Evolutionary conservation across 2,329 filamentous ascomycete species (phyloP).

Genomic region (Xylaria sp.): DNA sequence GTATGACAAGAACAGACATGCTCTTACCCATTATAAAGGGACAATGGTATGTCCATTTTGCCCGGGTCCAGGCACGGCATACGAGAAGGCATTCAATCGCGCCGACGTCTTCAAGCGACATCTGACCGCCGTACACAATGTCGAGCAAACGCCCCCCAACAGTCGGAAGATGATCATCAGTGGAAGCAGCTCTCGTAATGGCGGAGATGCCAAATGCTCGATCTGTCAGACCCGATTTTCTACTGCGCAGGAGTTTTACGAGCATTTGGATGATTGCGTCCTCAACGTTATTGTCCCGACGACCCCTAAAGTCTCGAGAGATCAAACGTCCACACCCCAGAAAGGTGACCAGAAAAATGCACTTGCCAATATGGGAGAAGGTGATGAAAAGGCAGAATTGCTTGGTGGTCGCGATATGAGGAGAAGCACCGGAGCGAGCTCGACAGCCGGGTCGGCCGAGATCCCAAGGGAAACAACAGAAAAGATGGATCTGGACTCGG

Average conservation of each 20-base stretch:
- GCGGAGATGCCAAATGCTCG: constrained; percentile 83
- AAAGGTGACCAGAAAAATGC: constrained; percentile 42
- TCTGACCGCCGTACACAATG: constrained; percentile 87
- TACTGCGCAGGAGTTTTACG: constrained; percentile 95
- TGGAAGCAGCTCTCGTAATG: constrained; percentile 50
- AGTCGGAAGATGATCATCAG: constrained; percentile 75
- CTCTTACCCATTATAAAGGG: constrained; percentile 94
- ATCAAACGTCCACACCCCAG: constrained; percentile 45
- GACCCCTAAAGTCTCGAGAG: constrained; percentile 50
- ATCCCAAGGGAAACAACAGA: constrained; percentile 40
- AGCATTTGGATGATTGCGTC: constrained; percentile 82
- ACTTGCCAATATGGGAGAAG: constrained; percentile 41
- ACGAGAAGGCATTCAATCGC: constrained; percentile 95
- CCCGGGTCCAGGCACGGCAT: constrained; percentile 85
- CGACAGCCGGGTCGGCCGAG: constrained; percentile 36
- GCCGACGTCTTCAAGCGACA: constrained; percentile 97
- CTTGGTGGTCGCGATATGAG: constrained; percentile 32
- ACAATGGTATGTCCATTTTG: constrained; percentile 98
- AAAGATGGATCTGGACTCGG: constrained; percentile 50
- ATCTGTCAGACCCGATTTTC: constrained; percentile 84
- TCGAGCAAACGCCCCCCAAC: constrained; percentile 93
- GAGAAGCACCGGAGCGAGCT: constrained; percentile 35
- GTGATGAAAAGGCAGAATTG: constrained; percentile 41
- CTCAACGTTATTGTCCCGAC: constrained; percentile 67
- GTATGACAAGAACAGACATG: constrained; percentile 96